These are phyloP conservation scores for Geranium incanum DNA, from an alignment of 441 rosid species.

Conservation along the genomic window DNA sequence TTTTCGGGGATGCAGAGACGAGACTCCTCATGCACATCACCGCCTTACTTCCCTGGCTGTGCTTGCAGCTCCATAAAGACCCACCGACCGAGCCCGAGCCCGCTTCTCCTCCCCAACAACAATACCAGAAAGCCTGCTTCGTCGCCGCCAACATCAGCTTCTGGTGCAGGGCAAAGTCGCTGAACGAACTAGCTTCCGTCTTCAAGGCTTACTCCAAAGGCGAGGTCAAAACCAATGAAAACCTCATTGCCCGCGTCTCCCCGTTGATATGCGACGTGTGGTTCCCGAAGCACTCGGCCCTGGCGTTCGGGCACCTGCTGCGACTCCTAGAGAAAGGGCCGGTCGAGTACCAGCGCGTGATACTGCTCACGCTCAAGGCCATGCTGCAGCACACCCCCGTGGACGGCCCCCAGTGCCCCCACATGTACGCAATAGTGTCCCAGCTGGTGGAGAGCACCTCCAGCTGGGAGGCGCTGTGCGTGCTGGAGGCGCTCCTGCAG, in stretches of 20 bases:
- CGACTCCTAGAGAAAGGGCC: constrained; percentile 92
- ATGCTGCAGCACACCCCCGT: too few relatives aligned
- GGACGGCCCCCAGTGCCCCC: constrained; percentile 67
- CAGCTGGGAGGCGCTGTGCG: constrained; percentile 93
- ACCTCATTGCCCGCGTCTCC: constrained; percentile 80
- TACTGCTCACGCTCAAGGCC: constrained; percentile 56
- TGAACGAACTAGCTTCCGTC: constrained; percentile 67
- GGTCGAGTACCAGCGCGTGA: constrained; percentile 82
- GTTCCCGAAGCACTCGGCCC: constrained; percentile 96
- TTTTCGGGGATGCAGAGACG: constrained; percentile 87
- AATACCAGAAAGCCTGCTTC: constrained; percentile 78
- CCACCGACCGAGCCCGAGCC: constrained; percentile 29
- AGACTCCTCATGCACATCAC: constrained; percentile 94
- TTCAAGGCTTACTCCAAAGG: constrained; percentile 70
- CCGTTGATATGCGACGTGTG: constrained; percentile 81
- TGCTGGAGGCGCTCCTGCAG: constrained; percentile 88
- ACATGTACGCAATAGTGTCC: constrained; percentile 91
- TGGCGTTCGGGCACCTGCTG: constrained; percentile 93
- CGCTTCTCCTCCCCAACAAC: constrained; percentile 73
- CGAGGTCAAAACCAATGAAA: constrained; percentile 63
- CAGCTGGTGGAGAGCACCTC: constrained; percentile 91
- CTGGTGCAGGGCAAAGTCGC: constrained; percentile 85
- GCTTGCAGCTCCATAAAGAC: constrained; percentile 85
- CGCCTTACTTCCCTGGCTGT: constrained; percentile 97
- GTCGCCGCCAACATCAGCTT: constrained; percentile 69